phyloP scores from a whole-genome alignment of 257 asterid species.

The Perilla frutescens region DNA sequence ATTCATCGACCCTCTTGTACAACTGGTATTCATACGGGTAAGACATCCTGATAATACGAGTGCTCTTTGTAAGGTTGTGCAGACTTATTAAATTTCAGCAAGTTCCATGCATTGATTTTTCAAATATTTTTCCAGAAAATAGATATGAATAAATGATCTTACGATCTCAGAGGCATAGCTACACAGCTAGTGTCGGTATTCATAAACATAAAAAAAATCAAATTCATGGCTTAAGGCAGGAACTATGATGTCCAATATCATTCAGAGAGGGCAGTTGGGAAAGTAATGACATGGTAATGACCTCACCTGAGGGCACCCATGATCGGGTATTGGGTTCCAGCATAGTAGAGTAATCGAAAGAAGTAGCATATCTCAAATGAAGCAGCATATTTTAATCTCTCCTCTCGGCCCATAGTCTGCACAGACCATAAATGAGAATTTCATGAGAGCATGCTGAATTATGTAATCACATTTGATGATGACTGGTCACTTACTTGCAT shows the following conservation, averaged over 20 bases:
- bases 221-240: not conserved
- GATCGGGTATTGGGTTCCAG: constrained; percentile 94
- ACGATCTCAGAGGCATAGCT: not conserved
- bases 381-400: constrained; percentile 89
- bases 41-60: constrained; percentile 66
- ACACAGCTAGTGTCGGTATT: too few relatives aligned
- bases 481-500: constrained; percentile 83
- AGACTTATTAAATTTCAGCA: constrained; percentile 4
- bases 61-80: constrained; percentile 14
- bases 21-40: constrained; percentile 79
- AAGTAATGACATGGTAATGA: constrained; percentile 18
- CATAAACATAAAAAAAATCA: not conserved
- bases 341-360: constrained; percentile 86
- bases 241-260: not conserved
- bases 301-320: constrained; percentile 97
- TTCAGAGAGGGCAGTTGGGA: not conserved
- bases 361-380: constrained; percentile 86
- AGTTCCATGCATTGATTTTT: not conserved
- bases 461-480: constrained; percentile 21
- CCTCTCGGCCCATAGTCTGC: constrained; percentile 95
- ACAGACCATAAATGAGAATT: constrained; percentile 32
- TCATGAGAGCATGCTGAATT: constrained; percentile 17
- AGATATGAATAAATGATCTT: not conserved
- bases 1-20: constrained; percentile 85
- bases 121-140: not conserved